Evolutionary conservation across 2,329 filamentous ascomycete species (phyloP), one percentile per base, ranked within the genome.

Genomic region (Penicillium verrucosum): DNA sequence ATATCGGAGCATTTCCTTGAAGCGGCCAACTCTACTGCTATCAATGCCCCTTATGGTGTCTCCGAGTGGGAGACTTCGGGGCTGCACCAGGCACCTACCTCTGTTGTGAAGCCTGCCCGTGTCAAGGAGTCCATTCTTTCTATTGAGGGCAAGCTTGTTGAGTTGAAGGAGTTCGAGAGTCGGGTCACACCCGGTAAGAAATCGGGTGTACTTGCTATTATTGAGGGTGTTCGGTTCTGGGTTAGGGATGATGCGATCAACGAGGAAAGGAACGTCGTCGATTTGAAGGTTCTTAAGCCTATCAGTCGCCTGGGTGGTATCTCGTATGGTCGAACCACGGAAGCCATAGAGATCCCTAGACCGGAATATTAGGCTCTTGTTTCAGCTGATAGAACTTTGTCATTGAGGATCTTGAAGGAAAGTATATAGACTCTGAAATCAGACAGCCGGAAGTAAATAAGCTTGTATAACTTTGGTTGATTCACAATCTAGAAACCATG

Each of bases 221-320:
- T 97, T 12, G 91, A 97, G 76, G 93, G 91, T 0, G 86, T 89
- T 34, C 81, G 87, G 29, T 96, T 97, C 70, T 97, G 92, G 91
- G 91, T 87, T 2, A 78, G 92, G 51, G 90, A 95, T 71, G 93
- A 97, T 75, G 92, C 92, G 2, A 78, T 96, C 59, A 90, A 96
- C 65, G 85, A 89, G 69, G 87, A 91, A 9, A 82, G 80, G 68
- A 90, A 85, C 63, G 66, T 90, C 41, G 80, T 97, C 56, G 89
- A 95, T 72, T 85, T 90, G 11, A 82, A 87, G 76, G 81, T 95
- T 9, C 75, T 97, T 54, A 84, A 84, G 60, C 91, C 93, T 0
- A 81, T 96, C 16, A 85, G 85, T 61, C 84, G 93, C 37, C 68
- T 97, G 25, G 93, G 93, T 27, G 93, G 93, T 1, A 95, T 97